Base-by-base conservation (phyloP, 345 rosid species). In the Populus ilicifolia region DNA sequence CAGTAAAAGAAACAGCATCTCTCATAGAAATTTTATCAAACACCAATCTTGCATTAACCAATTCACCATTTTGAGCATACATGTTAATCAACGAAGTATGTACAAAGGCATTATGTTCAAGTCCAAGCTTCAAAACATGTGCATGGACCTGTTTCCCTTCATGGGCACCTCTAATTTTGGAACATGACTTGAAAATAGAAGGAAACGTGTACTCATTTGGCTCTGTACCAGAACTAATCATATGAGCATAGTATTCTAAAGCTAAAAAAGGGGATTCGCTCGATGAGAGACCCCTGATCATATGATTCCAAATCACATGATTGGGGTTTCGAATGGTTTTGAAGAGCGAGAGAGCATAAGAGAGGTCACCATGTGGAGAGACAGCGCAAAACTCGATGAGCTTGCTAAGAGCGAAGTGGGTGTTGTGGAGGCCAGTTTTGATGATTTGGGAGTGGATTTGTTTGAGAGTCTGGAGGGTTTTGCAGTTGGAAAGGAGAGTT, bases 351-450 rank as follows among this genome's bases (percentile, higher is more conserved):
- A 89, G 78, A 21, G 90, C 93, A 17, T 89, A 91, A 35, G 88
- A 50, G 30, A 91, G 84, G 17, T 91, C 87, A 4, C 92, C 90
- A n/a, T 41, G 82, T 12, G 90, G 93, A 1, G 98, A 89, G 59
- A 84, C 39, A 7, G 92, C 87, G 78, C 89, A 90, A 69, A 89
- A 84, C 71, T 90, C 86, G 46, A 91, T 65, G 80, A 90, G 91
- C 86, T 90, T 92, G 84, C 90, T 87, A 25, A 90, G 91, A 25
- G 89, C 89, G 75, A 86, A 91, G 41, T 88, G 91, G 89, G 90
- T 84, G 75, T 85, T 86, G 87, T 91, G 93, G 86, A 90, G 94
- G 29, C 96, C 96, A 0, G 89, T 87, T 71, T 84, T 91, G 86
- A 93, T 75, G 66, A 90, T 69, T 17, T 85, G 91, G 79, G 87